Base-by-base conservation (phyloP, 2,329 filamentous ascomycete species). In the Cercospora sp. region DNA sequence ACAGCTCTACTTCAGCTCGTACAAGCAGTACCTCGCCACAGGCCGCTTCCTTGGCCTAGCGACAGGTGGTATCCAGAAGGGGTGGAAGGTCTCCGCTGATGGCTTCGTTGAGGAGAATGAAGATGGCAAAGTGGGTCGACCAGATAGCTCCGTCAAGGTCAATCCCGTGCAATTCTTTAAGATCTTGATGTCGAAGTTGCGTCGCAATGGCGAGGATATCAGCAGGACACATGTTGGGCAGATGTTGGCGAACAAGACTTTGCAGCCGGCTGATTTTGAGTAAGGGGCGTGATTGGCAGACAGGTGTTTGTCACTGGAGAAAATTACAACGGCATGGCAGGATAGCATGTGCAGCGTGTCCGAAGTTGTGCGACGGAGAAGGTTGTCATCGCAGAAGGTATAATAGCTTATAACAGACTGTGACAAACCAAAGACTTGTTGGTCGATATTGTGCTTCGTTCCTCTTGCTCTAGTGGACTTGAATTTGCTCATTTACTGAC, bases 1-100 rank as follows among this genome's bases (percentile, higher is more conserved):
- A 0, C 88, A 90, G 65, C 81, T 92, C 0, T 92, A 92, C 71
- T 80, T 92, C 9, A 76, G 75, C 0, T 83, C 81, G 0, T 86
- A 82, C 53, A 67, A 79, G 0, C 85, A 91, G 63, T 93, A 92
- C 69, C 70, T 75, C 0, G 75, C 79, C 1, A 74, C 85, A 0
- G 89, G 87, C 68, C 74, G 80, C 0, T 84, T 83, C 49, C 78
- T 91, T 0, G 85, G 87, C 0, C 73, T 90, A 49, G 63, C 66
- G 1, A 30, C 53, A 12, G 30, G 26, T 10, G 53, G 26, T 3
- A n/a, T 58, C 18, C 18, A 28, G 28, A 21, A 63, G 57, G 60
- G 61, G 58, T 74, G 69, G 71, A 30, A 67, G 13, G 34, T 74
- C 12, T 67, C 61, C 1, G 63, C 67, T 1, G 71, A 76, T 55